Evolutionary conservation across 768 basidiomycete genomes (phyloP).

Genomic region (Leccinum incarnatum): DNA sequence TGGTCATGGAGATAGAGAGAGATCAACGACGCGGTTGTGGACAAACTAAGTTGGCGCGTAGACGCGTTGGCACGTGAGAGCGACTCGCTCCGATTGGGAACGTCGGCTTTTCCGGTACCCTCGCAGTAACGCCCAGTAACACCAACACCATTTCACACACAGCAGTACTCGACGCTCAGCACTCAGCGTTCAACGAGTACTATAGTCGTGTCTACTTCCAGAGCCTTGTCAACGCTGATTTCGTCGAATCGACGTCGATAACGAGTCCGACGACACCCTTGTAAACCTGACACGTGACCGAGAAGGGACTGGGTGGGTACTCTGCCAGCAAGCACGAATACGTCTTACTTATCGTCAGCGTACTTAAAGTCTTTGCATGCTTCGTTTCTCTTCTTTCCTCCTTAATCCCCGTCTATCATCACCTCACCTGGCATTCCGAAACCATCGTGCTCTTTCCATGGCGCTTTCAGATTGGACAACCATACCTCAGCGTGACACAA

Average conservation of each 20-base stretch:
- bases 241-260: not conserved
- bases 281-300: conserved; percentile 16
- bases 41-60: conserved; percentile 10
- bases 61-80: conserved; percentile 25
- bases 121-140: not conserved
- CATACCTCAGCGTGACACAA: conserved; percentile 11
- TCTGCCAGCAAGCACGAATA: not conserved
- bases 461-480: conserved; percentile 20
- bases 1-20: not conserved
- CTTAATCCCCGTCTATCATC: not conserved
- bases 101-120: not conserved
- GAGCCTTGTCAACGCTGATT: not conserved
- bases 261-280: not conserved
- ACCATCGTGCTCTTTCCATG: conserved; percentile 24
- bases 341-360: not conserved
- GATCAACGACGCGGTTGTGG: not conserved
- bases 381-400: conserved; percentile 14
- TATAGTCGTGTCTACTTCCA: not conserved
- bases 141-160: not conserved
- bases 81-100: conserved; percentile 2
- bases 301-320: conserved; percentile 20
- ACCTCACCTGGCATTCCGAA: not conserved
- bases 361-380: conserved; percentile 1
- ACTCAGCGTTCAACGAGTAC: not conserved
- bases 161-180: not conserved